Evolutionary conservation across 1,139 yeast species (phyloP).

Genomic region (Geotrichum histeridarum): DNA sequence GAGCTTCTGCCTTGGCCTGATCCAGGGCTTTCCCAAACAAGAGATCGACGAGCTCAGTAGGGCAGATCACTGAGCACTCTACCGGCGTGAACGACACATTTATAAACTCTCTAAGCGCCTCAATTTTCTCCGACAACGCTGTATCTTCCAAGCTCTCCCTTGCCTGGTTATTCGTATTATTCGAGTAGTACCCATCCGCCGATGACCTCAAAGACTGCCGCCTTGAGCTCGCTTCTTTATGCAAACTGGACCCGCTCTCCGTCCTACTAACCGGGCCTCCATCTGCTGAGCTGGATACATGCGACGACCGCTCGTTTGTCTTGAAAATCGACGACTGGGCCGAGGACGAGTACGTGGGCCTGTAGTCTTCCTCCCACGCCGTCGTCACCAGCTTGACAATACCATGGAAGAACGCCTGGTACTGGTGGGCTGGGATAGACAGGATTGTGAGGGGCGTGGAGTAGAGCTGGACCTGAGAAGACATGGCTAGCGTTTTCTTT

Average conservation of each 20-base stretch:
- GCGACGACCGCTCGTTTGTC: not conserved
- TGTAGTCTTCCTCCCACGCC: constrained; percentile 24
- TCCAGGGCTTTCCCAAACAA: constrained; percentile 36
- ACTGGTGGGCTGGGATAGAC: constrained; percentile 31
- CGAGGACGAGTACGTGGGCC: not conserved
- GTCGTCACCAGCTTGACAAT: constrained; percentile 29
- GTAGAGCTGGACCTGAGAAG: constrained; percentile 16
- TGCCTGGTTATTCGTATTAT: constrained; percentile 9
- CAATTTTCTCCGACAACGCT: constrained; percentile 18
- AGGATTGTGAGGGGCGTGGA: constrained; percentile 31
- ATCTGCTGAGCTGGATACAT: not conserved
- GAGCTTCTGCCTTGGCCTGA: not conserved
- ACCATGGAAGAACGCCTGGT: constrained; percentile 31
- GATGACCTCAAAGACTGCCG: not conserved
- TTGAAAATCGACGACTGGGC: not conserved
- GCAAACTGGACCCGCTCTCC: not conserved
- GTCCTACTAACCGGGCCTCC: not conserved
- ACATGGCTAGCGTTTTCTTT: not conserved
- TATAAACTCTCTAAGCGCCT: constrained; percentile 39
- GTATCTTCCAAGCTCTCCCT: constrained; percentile 17
- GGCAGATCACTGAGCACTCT: constrained; percentile 54
- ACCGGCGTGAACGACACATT: constrained; percentile 54
- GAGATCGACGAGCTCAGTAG: constrained; percentile 39
- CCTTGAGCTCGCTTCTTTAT: not conserved
- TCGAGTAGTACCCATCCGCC: constrained; percentile 9